Conservation (phyloP, 2,329 filamentous ascomycete species). For the Cryphonectria nitschkei region DNA sequence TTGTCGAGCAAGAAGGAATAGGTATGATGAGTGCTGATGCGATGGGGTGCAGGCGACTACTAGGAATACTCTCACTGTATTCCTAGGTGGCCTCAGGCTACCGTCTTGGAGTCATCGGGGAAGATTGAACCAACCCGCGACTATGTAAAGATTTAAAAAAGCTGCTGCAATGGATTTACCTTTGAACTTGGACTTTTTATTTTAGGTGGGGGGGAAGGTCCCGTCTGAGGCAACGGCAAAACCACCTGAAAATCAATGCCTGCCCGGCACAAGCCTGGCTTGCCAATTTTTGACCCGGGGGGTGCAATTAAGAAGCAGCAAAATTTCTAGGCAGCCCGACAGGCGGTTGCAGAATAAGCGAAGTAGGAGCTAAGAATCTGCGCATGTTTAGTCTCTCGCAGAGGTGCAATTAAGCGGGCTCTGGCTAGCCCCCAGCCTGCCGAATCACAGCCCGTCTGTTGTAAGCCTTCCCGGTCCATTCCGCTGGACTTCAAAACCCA, state of each 20-base stretch:
- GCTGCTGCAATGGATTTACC: conserved; percentile 20
- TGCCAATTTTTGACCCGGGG: background rate
- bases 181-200: conserved; percentile 27
- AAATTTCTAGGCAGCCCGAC: background rate
- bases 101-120: conserved; percentile 61
- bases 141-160: background rate
- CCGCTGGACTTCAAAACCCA: conserved; percentile 30
- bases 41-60: conserved; percentile 54
- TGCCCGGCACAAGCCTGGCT: conserved; percentile 1
- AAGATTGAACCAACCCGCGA: conserved; percentile 17
- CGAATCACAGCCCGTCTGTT: conserved; percentile 27
- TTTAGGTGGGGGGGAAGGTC: conserved; percentile 27
- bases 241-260: conserved; percentile 3
- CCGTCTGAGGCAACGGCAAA: conserved; percentile 5
- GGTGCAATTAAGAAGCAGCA: background rate
- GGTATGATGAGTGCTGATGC: conserved; percentile 37
- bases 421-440: conserved; percentile 8
- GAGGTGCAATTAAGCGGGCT: conserved; percentile 12
- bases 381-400: background rate
- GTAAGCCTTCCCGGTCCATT: conserved; percentile 23
- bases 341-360: background rate
- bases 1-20: background rate
- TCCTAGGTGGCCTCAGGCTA: conserved; percentile 78
- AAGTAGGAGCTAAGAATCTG: background rate
- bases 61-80: conserved; percentile 75